phyloP scores from a whole-genome alignment of 805 yeast species.

The Wickerhamiella azyma region DNA sequence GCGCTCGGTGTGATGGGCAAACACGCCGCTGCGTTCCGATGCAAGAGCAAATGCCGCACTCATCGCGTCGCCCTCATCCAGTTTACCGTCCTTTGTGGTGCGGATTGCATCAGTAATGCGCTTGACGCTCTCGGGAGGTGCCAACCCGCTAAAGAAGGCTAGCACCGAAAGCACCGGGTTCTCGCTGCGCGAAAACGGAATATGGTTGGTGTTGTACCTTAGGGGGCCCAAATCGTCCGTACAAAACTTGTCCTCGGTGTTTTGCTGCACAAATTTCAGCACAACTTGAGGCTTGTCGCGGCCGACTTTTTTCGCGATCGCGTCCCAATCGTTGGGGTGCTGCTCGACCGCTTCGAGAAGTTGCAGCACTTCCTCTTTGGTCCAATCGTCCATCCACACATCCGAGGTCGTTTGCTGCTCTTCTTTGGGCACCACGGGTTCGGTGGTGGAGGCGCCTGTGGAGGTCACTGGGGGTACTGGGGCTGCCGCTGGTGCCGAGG shows the following conservation, averaged over 20 bases:
- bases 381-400: slow-evolving; percentile 38
- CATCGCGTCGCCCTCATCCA: slow-evolving; percentile 20
- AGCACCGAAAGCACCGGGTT: slow-evolving; percentile 92
- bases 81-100: slow-evolving; percentile 27
- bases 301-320: slow-evolving; percentile 53
- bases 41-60: slow-evolving; percentile 63
- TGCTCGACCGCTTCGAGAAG: slow-evolving; percentile 51
- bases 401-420: slow-evolving; percentile 9
- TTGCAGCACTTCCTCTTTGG: slow-evolving; percentile 43
- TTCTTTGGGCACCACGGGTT: slow-evolving; percentile 12
- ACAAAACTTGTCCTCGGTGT: slow-evolving; percentile 63
- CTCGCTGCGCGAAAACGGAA: slow-evolving; percentile 74
- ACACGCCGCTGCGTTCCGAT: slow-evolving; percentile 18
- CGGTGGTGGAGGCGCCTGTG: too few relatives aligned
- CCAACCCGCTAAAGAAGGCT: slow-evolving; percentile 71
- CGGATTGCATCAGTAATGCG: slow-evolving; percentile 46
- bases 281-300: slow-evolving; percentile 60
- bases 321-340: slow-evolving; percentile 64
- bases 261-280: slow-evolving; percentile 55
- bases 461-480: background rate
- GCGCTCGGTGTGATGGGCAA: slow-evolving; percentile 18
- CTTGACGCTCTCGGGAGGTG: slow-evolving; percentile 73
- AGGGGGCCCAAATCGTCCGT: slow-evolving; percentile 54
- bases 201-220: slow-evolving; percentile 58
- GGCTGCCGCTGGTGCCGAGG: background rate